These are phyloP conservation scores for Pluteus cervinus DNA, from an alignment of 768 basidiomycete genomes.

Conservation along the genomic window DNA sequence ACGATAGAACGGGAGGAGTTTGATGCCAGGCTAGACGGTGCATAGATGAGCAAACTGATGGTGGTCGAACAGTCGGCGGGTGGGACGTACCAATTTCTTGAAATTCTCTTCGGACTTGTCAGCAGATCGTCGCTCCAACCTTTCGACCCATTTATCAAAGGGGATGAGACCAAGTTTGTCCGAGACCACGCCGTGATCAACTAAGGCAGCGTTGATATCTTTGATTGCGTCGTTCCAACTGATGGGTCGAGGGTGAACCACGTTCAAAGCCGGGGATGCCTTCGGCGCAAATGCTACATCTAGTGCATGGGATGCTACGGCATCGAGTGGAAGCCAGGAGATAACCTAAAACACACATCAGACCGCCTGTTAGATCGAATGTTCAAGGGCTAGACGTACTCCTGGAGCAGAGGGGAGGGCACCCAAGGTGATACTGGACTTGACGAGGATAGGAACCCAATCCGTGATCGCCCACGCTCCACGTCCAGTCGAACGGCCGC, in stretches of 20 bases:
- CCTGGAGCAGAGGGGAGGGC: conserved; percentile 21
- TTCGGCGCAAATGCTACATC: conserved; percentile 20
- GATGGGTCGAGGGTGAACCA: conserved; percentile 29
- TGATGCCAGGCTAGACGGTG: conserved; percentile 24
- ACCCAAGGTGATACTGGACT: conserved; percentile 24
- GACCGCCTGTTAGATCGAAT: not conserved
- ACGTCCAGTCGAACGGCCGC: conserved; percentile 22
- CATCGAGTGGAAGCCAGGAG: conserved; percentile 28
- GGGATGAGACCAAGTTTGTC: conserved; percentile 10
- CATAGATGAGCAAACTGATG: not conserved
- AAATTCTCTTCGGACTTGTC: conserved; percentile 8
- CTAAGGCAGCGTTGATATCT: conserved; percentile 8
- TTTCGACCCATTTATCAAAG: conserved; percentile 16
- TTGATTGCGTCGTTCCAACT: conserved; percentile 21
- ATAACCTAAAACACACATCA: conserved; percentile 15
- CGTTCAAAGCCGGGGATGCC: conserved; percentile 19
- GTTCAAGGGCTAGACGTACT: conserved; percentile 14
- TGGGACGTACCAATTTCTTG: conserved; percentile 8
- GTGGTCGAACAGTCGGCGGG: not conserved
- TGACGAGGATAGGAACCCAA: conserved; percentile 34
- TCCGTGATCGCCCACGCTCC: conserved; percentile 34
- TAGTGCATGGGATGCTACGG: conserved; percentile 20
- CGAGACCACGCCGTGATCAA: not conserved
- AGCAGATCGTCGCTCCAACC: conserved; percentile 9
- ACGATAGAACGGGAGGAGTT: conserved; percentile 28